Percentiles rank a stretch among this genome's conserved stretches.
Conservation (phyloP, 352 stramenopile species). For the Discostella stelligera region DNA sequence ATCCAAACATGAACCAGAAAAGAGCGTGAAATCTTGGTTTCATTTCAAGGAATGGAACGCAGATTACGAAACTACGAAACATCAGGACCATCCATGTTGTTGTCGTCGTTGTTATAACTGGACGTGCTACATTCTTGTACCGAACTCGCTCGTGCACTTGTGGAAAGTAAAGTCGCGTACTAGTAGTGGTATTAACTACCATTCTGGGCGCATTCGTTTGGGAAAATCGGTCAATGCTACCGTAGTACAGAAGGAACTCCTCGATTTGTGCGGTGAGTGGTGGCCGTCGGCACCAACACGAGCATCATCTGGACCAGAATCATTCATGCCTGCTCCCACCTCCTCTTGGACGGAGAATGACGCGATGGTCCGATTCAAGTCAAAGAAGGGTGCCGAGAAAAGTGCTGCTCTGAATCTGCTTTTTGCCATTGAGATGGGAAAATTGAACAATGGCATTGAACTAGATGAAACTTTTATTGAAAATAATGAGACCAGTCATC, state of each 20-base stretch:
- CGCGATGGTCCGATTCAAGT: constrained; percentile 6
- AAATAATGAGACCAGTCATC: not conserved
- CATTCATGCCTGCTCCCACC: no score
- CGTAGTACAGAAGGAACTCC: no score
- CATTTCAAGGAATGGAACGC: constrained; percentile 11
- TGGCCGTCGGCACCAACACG: not conserved
- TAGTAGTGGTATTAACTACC: constrained; percentile 10
- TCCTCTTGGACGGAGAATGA: not conserved
- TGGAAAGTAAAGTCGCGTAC: not conserved
- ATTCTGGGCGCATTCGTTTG: constrained; percentile 22
- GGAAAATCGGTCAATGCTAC: no score
- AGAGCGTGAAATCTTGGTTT: constrained; percentile 39
- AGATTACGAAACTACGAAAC: constrained; percentile 13
- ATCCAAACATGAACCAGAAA: constrained; percentile 11
- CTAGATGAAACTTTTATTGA: not conserved
- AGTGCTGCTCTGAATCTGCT: constrained; percentile 42
- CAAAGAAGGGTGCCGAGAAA: constrained; percentile 32
- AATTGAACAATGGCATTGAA: constrained; percentile 5
- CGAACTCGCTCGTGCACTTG: not conserved
- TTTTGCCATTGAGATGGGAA: constrained; percentile 27
- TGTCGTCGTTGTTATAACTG: not conserved
- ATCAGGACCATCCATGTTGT: constrained; percentile 8
- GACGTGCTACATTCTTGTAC: not conserved
- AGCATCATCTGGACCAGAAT: not conserved
- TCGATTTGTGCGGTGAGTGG: constrained; percentile 35